Evolutionary conservation across 2,329 filamentous ascomycete species (phyloP), one percentile per base, ranked within the genome.

Genomic region (Macroventuria anomochaeta): DNA sequence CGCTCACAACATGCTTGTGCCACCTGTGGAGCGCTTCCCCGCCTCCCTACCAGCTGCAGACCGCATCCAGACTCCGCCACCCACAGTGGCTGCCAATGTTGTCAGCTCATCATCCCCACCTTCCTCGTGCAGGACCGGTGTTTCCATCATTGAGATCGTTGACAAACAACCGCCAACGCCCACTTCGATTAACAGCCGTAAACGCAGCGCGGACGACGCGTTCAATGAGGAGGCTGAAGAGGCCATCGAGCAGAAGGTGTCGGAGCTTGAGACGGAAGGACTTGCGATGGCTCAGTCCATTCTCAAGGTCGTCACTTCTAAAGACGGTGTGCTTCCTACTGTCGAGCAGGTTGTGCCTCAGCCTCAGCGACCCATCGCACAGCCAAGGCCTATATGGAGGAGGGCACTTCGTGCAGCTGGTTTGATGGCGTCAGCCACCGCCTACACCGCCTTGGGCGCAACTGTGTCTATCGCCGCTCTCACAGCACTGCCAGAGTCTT

Each of bases 131-230:
- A 58, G 64, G n/a, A 68, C 67, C 3, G 65, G 64, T 46, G 59
- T 73, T 7, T 68, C 71, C 3, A 73, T 72, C 33, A 57, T 63
- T 1, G 71, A 72, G 18, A 43, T 60, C 20, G 38, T 43, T 13
- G 48, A 56, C 1, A 59, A 68, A 26, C 65, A 71, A 28, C 69
- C 71, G 13, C 66, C 60, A 5, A 71, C 70, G 1, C 67, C 71
- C 2, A 63, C 59, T 7, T 71, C 70, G 18, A 44, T 68, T 2
- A 66, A 60, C 3, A 57, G 54, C 37, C 46, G 63, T 46, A 74
- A 73, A 59, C 71, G 71, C 13, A 73, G 72, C 31, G 70, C 70
- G 2, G 67, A 71, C 18, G 64, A 36, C 0, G 51, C 51, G 2
- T 54, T 54, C 7, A 17, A 44, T 5, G 40, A 44, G 3, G 18